A percentile compares a stretch with the other conserved stretches of the same genome.
phyloP scores from a whole-genome alignment of 2,329 filamentous ascomycete genomes.

The Kalaharituber pfeilii region DNA sequence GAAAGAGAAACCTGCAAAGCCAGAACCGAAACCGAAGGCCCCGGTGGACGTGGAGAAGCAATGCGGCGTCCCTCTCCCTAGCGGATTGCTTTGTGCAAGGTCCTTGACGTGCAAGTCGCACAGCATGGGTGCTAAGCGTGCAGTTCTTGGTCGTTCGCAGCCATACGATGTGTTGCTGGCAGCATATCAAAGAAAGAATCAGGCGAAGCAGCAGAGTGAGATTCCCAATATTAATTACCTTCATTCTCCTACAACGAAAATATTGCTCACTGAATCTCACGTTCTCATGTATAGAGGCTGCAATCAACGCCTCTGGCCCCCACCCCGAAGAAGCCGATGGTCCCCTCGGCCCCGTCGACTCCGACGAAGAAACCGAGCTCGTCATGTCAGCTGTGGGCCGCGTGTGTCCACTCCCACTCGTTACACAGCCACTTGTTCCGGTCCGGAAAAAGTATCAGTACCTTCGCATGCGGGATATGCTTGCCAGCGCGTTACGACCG shows the following conservation, averaged over 20 bases:
- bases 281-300: conserved; percentile 50
- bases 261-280: no score
- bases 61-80: conserved; percentile 72
- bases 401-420: conserved; percentile 61
- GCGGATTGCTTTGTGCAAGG: conserved; percentile 71
- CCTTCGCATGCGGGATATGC: conserved; percentile 45
- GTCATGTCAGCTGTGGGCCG: conserved; percentile 68
- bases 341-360: conserved; percentile 68
- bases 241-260: conserved; percentile 1
- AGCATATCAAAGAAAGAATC: conserved; percentile 92
- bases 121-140: conserved; percentile 83
- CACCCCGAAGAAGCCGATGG: conserved; percentile 70
- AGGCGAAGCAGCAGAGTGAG: conserved; percentile 95
- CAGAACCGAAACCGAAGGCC: conserved; percentile 73
- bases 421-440: conserved; percentile 46
- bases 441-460: conserved; percentile 48
- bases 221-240: conserved; percentile 38
- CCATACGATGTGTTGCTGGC: conserved; percentile 86
- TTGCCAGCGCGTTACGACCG: conserved; percentile 40
- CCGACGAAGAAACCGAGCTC: conserved; percentile 78
- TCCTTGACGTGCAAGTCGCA: conserved; percentile 89
- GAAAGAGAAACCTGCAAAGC: conserved; percentile 67
- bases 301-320: conserved; percentile 84
- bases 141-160: conserved; percentile 67
- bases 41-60: conserved; percentile 89